Evolutionary conservation across 164 flowering plant species (phyloP).

Genomic region (Akebia trifoliata): DNA sequence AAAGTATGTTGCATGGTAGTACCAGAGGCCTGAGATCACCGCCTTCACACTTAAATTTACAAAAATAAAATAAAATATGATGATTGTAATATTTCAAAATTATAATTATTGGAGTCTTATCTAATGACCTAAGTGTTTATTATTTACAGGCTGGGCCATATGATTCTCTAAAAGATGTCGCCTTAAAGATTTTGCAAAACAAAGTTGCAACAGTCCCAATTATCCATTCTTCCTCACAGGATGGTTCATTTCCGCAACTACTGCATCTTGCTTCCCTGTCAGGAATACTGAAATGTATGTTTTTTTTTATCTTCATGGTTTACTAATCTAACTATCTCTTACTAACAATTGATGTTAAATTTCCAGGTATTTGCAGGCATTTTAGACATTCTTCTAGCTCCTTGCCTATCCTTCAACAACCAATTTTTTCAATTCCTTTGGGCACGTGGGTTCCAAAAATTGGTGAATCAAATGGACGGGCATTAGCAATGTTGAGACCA

Average conservation of each 20-base stretch:
- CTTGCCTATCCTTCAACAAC: slow-evolving; percentile 48
- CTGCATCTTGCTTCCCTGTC: slow-evolving; percentile 88
- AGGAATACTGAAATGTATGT: slow-evolving; percentile 82
- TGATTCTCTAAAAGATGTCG: slow-evolving; percentile 78
- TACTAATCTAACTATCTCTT: slow-evolving; percentile 9
- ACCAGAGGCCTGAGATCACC: too few relatives aligned
- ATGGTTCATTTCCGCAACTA: slow-evolving; percentile 80
- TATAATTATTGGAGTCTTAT: too few relatives aligned
- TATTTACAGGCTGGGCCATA: slow-evolving; percentile 75
- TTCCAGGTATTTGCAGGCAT: slow-evolving; percentile 78
- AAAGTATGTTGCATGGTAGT: too few relatives aligned
- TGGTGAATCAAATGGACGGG: slow-evolving; percentile 57
- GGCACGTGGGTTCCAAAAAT: slow-evolving; percentile 95
- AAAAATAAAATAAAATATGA: too few relatives aligned
- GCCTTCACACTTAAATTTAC: too few relatives aligned
- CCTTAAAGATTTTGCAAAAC: slow-evolving; percentile 66
- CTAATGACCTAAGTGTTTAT: too few relatives aligned
- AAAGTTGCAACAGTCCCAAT: slow-evolving; percentile 73
- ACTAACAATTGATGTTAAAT: slow-evolving; percentile 15
- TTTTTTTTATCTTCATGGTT: slow-evolving; percentile 9
- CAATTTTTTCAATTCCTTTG: slow-evolving; percentile 51
- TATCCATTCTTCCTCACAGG: slow-evolving; percentile 57
- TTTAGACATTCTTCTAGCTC: slow-evolving; percentile 49
- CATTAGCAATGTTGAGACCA: slow-evolving; percentile 74
- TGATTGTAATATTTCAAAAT: too few relatives aligned